Conservation (phyloP, 129 eudicot genomes). For the Lonicera japonica region DNA sequence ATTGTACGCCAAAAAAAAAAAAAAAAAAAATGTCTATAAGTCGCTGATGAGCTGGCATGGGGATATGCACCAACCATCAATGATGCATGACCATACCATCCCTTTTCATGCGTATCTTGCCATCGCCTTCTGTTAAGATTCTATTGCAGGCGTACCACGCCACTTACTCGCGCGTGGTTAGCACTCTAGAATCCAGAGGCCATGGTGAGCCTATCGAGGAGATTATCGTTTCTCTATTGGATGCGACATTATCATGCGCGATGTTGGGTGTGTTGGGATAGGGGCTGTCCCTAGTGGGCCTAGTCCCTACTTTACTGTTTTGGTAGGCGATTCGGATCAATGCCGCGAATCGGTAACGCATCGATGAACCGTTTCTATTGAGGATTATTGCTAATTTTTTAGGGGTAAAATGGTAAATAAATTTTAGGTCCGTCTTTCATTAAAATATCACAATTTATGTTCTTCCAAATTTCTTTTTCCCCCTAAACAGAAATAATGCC, state of each 20-base stretch:
- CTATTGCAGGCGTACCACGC: not conserved
- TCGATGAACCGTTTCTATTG: not conserved
- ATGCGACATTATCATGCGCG: not conserved
- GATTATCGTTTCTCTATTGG: not conserved
- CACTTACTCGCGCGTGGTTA: not conserved
- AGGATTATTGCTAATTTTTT: slow-evolving; percentile 3
- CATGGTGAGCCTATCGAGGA: not conserved
- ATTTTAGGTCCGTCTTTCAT: not conserved
- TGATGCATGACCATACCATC: slow-evolving; percentile 22
- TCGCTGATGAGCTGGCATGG: slow-evolving; percentile 20
- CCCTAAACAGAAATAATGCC: too few relatives aligned
- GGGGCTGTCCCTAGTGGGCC: too few relatives aligned
- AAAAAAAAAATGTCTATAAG: too few relatives aligned
- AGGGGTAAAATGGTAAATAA: too few relatives aligned
- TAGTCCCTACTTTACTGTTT: not conserved
- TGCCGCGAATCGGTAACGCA: slow-evolving; percentile 14
- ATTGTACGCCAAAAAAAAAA: too few relatives aligned
- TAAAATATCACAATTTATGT: too few relatives aligned
- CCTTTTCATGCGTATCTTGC: slow-evolving; percentile 22
- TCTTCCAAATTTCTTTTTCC: too few relatives aligned
- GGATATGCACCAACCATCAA: not conserved
- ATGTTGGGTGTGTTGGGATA: not conserved
- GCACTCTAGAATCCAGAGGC: not conserved
- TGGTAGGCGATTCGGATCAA: not conserved
- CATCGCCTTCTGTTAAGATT: not conserved